Evolutionary conservation across 2,329 filamentous ascomycete species (phyloP).

Genomic region (Cytospora piceicola): DNA sequence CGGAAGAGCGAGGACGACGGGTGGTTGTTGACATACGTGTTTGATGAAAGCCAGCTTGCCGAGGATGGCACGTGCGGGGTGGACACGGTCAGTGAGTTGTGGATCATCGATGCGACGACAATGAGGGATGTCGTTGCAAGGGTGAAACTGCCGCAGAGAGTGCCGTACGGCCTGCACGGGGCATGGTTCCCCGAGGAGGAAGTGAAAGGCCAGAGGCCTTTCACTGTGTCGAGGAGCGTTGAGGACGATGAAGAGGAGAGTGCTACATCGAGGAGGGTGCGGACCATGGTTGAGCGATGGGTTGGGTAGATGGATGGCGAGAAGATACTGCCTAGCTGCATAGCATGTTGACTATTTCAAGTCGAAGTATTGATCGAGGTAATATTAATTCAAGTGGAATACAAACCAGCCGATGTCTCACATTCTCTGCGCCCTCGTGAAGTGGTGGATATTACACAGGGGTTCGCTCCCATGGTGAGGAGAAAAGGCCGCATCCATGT

Average conservation of each 20-base stretch:
- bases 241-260: not conserved
- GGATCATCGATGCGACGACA: constrained; percentile 66
- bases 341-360: not conserved
- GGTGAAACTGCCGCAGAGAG: constrained; percentile 65
- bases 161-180: constrained; percentile 72
- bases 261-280: constrained; percentile 10
- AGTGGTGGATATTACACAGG: not conserved
- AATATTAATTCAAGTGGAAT: not conserved
- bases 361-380: constrained; percentile 1
- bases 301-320: not conserved
- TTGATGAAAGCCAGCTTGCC: constrained; percentile 69
- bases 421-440: not conserved
- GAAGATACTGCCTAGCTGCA: not conserved
- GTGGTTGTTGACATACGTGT: constrained; percentile 70
- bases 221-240: constrained; percentile 17
- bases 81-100: constrained; percentile 62
- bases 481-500: no score
- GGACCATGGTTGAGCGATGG: constrained; percentile 22
- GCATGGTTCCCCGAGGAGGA: constrained; percentile 62
- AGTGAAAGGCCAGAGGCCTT: constrained; percentile 51
- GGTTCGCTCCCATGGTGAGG: not conserved
- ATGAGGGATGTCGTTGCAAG: constrained; percentile 65
- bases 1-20: constrained; percentile 64
- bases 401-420: not conserved
- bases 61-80: constrained; percentile 48